Evolutionary conservation across 192 early-diverging fungal species (phyloP).

Genomic region (Spizellomyces sp.): DNA sequence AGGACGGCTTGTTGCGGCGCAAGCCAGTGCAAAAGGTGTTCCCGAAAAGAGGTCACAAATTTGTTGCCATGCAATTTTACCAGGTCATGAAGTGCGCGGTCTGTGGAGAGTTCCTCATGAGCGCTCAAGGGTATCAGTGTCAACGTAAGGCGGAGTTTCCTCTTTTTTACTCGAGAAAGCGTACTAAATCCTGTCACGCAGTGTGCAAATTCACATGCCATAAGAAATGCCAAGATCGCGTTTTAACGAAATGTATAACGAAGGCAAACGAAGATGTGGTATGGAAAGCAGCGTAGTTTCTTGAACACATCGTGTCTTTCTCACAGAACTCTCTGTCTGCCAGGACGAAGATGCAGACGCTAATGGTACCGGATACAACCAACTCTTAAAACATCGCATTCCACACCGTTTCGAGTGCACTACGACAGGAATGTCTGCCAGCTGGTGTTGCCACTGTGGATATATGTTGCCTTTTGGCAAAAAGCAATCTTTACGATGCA

Average conservation of each 20-base stretch:
- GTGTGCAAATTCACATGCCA: slow-evolving; percentile 95
- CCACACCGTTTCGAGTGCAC: slow-evolving; percentile 92
- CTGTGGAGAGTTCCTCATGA: slow-evolving; percentile 93
- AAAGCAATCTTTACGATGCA: slow-evolving; percentile 55
- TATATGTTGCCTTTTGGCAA: slow-evolving; percentile 86
- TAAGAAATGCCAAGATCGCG: slow-evolving; percentile 80
- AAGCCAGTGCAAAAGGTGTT: slow-evolving; percentile 81
- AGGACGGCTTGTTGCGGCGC: slow-evolving; percentile 45
- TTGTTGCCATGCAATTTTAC: slow-evolving; percentile 87
- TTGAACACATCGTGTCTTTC: background rate
- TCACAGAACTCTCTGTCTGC: background rate
- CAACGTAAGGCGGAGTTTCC: slow-evolving; percentile 60
- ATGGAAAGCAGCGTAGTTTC: too few species aligned
- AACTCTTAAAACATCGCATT: slow-evolving; percentile 83
- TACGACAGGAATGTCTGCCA: slow-evolving; percentile 75
- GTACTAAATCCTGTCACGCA: slow-evolving; percentile 22
- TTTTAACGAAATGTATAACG: slow-evolving; percentile 89
- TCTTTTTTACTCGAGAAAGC: background rate
- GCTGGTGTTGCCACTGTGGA: slow-evolving; percentile 99
- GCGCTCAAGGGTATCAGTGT: slow-evolving; percentile 87
- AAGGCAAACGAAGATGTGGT: slow-evolving; percentile 57
- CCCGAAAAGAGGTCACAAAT: slow-evolving; percentile 93
- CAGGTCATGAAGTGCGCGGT: slow-evolving; percentile 98
- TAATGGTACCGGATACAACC: slow-evolving; percentile 50
- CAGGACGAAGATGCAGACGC: slow-evolving; percentile 37